Percentiles rank a stretch among this genome's conserved stretches.
These are phyloP conservation scores for Quercus rubra DNA, from an alignment of 306 rosid species.

Conservation along the genomic window DNA sequence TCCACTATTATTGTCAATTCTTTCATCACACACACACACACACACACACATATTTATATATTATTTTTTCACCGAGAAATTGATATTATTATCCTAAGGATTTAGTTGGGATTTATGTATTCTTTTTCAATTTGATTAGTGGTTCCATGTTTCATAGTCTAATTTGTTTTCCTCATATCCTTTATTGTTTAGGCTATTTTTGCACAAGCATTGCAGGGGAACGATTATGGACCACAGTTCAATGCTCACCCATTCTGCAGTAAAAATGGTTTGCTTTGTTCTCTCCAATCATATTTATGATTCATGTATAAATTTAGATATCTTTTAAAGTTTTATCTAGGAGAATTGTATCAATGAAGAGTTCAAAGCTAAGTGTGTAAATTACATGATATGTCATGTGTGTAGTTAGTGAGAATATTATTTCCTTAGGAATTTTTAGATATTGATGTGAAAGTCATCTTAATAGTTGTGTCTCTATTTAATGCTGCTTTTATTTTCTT, in stretches of 20 bases:
- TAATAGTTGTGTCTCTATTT: too few species aligned
- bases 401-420: too few species aligned
- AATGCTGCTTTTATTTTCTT: too few species aligned
- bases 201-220: constrained; percentile 57
- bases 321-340: neutral
- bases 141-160: constrained; percentile 5
- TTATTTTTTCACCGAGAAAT: too few species aligned
- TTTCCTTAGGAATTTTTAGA: too few species aligned
- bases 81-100: neutral
- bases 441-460: too few species aligned
- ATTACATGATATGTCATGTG: too few species aligned
- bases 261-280: constrained; percentile 46
- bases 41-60: too few species aligned
- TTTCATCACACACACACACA: neutral
- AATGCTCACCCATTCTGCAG: constrained; percentile 64
- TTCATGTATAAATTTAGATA: neutral
- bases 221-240: constrained; percentile 50
- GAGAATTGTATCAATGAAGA: too few species aligned
- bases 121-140: neutral
- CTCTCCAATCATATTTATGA: neutral
- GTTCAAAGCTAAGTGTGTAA: too few species aligned
- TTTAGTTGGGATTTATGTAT: constrained; percentile 7
- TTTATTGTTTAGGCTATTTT: constrained; percentile 61
- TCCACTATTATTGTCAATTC: neutral
- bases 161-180: constrained; percentile 12